phyloP scores from a whole-genome alignment of 495 filamentous ascomycete species.

The Aspergillus leporis region DNA sequence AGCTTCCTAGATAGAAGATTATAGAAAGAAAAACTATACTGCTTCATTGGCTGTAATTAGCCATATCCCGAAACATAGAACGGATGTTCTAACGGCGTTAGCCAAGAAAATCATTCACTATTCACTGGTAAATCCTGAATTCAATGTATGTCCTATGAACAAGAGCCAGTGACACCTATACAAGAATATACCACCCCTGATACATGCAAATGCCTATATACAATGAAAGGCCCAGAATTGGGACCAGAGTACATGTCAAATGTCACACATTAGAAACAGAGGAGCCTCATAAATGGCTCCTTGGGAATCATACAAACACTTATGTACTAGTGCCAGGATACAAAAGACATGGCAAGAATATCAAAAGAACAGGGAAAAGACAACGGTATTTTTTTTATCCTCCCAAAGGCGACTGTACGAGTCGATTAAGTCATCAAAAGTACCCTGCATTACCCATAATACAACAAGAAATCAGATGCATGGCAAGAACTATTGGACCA shows the following conservation, averaged over 20 bases:
- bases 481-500: constrained; percentile 39
- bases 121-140: too few relatives aligned
- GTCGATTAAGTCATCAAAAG: constrained; percentile 13
- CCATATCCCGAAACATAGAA: too few relatives aligned
- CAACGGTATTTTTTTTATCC: constrained; percentile 16
- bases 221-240: constrained; percentile 5
- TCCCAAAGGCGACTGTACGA: constrained; percentile 17
- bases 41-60: too few relatives aligned
- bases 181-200: constrained; percentile 5
- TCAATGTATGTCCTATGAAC: background rate
- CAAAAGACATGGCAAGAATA: constrained; percentile 10
- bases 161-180: background rate
- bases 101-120: too few relatives aligned
- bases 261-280: background rate
- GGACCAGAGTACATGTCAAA: constrained; percentile 1
- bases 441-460: constrained; percentile 12
- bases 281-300: constrained; percentile 5
- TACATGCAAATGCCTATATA: constrained; percentile 7
- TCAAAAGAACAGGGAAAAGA: constrained; percentile 16
- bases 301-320: constrained; percentile 34
- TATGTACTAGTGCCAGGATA: constrained; percentile 23
- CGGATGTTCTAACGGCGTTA: too few relatives aligned
- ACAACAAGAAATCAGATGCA: constrained; percentile 41
- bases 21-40: too few relatives aligned
- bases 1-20: too few relatives aligned